Evolutionary conservation across 257 asterid genomes (phyloP), one percentile per base, ranked within the genome.

Genomic region (Mitragyna speciosa): DNA sequence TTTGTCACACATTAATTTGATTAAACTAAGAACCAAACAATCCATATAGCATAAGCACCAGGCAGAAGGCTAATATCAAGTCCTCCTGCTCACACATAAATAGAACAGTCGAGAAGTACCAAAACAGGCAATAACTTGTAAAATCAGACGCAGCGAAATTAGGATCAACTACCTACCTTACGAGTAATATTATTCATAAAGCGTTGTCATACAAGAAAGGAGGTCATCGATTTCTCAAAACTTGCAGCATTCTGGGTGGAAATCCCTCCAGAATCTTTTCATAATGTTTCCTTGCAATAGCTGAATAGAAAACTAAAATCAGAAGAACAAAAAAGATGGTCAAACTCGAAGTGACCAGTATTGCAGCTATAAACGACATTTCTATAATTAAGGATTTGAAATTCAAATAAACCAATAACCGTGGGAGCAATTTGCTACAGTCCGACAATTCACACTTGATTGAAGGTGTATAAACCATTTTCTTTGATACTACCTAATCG

Each of bases 401-500:
- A 10, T 24, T 20, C 49, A 41, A 77, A 68, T n/a, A 39, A 51
- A 68, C 51, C 33, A 63, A 69, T n/a, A 39, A 56, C 41, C 52
- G 64, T 47, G 33, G 65, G 3, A 72, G 65, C 65, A 28, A 31
- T 72, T 30, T 47, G 76, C 66, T 24, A 74, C 45, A 56, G 43
- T 68, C 56, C 10, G 41, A 63, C 9, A 67, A 52, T 66, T 31
- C 59, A 54, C 72, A 45, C 72, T 79, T 54, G 28, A 73, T 65
- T 19, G 31, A 77, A 39, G 66, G 79, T 78, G 76, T 71, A 79
- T 71, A 45, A 41, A 61, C 68, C 54, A 56, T 39, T 51, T 43
- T 39, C 76, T 49, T 52, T 22, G 26, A 30, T 33, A 51, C 30
- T 26, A 39, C 73, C 49, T 79, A 94, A 85, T 94, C 98, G 28